phyloP scores from a whole-genome alignment of 495 filamentous ascomycete genomes.

The Aspergillus asperescens region DNA sequence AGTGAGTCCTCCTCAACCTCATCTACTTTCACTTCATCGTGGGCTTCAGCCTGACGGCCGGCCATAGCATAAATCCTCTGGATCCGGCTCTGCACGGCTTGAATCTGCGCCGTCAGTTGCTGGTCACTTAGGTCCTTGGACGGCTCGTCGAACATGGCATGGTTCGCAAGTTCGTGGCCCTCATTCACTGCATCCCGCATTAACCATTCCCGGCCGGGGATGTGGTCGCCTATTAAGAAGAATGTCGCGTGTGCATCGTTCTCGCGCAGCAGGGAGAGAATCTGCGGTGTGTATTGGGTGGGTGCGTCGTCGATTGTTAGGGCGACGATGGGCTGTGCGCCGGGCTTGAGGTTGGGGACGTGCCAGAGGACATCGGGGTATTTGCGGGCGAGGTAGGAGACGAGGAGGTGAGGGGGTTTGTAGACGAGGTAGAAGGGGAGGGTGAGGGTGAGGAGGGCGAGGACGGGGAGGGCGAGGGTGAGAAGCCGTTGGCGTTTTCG shows the following conservation, averaged over 20 bases:
- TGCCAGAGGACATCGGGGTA: constrained; percentile 77
- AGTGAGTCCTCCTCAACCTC: neutral
- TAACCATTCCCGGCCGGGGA: constrained; percentile 52
- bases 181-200: constrained; percentile 56
- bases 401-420: constrained; percentile 63
- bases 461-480: constrained; percentile 44
- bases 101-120: constrained; percentile 36
- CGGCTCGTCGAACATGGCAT: constrained; percentile 80
- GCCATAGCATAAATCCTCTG: constrained; percentile 12
- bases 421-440: constrained; percentile 63
- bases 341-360: constrained; percentile 29
- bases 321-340: constrained; percentile 49
- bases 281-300: constrained; percentile 63
- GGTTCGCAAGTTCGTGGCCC: constrained; percentile 74
- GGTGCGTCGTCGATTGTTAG: constrained; percentile 84
- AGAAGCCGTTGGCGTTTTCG: constrained; percentile 44
- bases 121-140: constrained; percentile 42
- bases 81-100: constrained; percentile 44
- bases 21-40: constrained; percentile 5
- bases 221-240: constrained; percentile 74
- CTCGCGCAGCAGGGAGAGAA: constrained; percentile 56
- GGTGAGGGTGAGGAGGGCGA: constrained; percentile 44
- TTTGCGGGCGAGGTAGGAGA: constrained; percentile 60
- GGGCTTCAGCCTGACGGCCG: constrained; percentile 5
- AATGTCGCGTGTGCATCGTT: constrained; percentile 64